Evolutionary conservation across 768 basidiomycete species (phyloP).

Genomic region (Boletus patriciae): DNA sequence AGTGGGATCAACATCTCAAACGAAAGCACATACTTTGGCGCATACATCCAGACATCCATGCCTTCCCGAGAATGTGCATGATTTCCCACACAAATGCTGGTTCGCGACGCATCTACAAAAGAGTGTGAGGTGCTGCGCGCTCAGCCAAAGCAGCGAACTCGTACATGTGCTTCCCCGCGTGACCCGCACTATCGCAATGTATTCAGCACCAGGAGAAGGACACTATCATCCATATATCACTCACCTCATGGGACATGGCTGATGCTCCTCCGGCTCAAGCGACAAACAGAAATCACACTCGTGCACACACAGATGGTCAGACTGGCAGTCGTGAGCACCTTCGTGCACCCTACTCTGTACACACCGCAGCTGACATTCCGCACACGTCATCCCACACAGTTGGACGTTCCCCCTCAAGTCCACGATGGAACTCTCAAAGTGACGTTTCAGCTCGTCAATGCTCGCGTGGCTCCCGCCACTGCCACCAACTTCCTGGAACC

Average conservation of each 20-base stretch:
- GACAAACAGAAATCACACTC: constrained; percentile 42
- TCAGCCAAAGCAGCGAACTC: constrained; percentile 3
- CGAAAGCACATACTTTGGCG: constrained; percentile 41
- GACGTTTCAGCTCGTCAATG: constrained; percentile 45
- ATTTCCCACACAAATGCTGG: constrained; percentile 55
- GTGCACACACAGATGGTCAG: constrained; percentile 47
- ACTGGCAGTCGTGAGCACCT: constrained; percentile 48
- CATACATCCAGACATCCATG: constrained; percentile 54
- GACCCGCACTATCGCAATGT: constrained; percentile 49
- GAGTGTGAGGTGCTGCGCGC: not conserved
- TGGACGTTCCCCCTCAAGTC: constrained; percentile 48
- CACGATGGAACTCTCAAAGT: constrained; percentile 43
- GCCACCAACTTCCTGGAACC: constrained; percentile 39
- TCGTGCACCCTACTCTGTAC: constrained; percentile 47
- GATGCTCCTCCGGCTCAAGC: constrained; percentile 30
- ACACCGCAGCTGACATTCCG: constrained; percentile 49
- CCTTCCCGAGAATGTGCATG: constrained; percentile 46
- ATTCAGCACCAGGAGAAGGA: not conserved
- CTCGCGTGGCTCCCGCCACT: constrained; percentile 34
- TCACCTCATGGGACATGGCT: constrained; percentile 48
- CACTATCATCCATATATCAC: constrained; percentile 17
- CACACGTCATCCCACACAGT: constrained; percentile 51
- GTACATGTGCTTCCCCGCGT: constrained; percentile 55
- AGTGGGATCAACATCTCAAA: not conserved
- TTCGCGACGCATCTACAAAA: constrained; percentile 49